Base-by-base conservation (phyloP, 257 asterid species). In the Fraxinus pennsylvanica region DNA sequence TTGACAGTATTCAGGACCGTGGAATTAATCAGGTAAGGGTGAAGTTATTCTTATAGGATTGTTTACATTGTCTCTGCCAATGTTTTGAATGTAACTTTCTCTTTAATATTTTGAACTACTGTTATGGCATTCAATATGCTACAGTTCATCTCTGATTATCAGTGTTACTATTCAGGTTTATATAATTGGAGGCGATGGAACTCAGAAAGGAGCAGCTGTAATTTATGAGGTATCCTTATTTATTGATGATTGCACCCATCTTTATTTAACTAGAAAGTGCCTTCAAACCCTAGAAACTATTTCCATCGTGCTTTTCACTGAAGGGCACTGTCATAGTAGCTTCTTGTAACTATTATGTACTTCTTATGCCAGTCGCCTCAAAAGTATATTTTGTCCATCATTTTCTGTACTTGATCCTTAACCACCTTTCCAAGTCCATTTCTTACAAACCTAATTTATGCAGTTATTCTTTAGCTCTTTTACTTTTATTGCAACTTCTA, bases 171-270 rank as follows among this genome's bases (percentile, higher is more conserved):
- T 71, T 75, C 86, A 94, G 98, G 98, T 94, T 80, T 94, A 91
- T 80, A 91, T 94, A 76, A 94, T 94, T 88, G 98, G 98, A 81
- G 98, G 98, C 32, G 98, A 94, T 81, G 98, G 98, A 78, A 91
- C 97, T 35, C 96, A 82, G 79, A 92, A 86, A 89, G 98, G 98
- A 82, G 98, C 97, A 72, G 89, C 97, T 81, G 90, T 84, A 52
- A 91, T 94, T 77, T 92, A 89, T 82, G 93, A 91, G 94, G 98
- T 91, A 84, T 66, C 79, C 67, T 66, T 79, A 21, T 41, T 71
- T 54, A 74, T 22, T n/a, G 52, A 5, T 54, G 27, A 45, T 38
- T 68, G 36, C 9, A 39, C 27, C 32, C 68, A 35, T 68, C 63
- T 50, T 29, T 52, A 57, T 63, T 57, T 27, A 59, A 32, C 29